Evolutionary conservation across 2,329 filamentous ascomycete genomes (phyloP).

Genomic region (Aspergillus amoenus): DNA sequence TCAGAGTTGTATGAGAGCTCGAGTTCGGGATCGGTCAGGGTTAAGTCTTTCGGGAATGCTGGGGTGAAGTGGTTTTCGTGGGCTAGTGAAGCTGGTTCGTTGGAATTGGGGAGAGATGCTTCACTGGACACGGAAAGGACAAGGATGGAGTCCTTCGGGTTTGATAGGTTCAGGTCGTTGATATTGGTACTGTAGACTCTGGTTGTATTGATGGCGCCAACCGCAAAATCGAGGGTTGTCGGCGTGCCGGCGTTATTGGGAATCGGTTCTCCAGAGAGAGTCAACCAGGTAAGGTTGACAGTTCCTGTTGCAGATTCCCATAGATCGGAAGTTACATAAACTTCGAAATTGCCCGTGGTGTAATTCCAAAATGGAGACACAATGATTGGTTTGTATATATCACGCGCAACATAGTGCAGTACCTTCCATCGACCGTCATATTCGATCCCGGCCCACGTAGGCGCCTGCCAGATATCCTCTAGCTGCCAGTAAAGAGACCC

Average conservation of each 20-base stretch:
- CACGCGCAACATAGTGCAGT: slow-evolving; percentile 58
- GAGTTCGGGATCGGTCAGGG: slow-evolving; percentile 52
- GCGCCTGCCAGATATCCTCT: slow-evolving; percentile 65
- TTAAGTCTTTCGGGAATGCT: slow-evolving; percentile 45
- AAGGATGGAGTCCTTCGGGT: slow-evolving; percentile 42
- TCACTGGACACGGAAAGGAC: slow-evolving; percentile 45
- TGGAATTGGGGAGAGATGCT: slow-evolving; percentile 50
- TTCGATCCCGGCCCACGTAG: slow-evolving; percentile 64
- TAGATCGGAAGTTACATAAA: slow-evolving; percentile 60
- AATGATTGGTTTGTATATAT: slow-evolving; percentile 60
- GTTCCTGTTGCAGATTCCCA: slow-evolving; percentile 51
- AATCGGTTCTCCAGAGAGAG: slow-evolving; percentile 50
- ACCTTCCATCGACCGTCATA: slow-evolving; percentile 65
- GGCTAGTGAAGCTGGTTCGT: slow-evolving; percentile 39
- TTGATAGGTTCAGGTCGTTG: slow-evolving; percentile 32
- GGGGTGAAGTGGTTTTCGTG: slow-evolving; percentile 55
- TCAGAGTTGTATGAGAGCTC: slow-evolving; percentile 34
- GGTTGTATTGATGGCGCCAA: slow-evolving; percentile 56
- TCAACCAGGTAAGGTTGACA: slow-evolving; percentile 53
- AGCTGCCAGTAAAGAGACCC: slow-evolving; percentile 65
- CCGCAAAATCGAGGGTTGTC: slow-evolving; percentile 36
- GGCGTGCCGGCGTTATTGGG: slow-evolving; percentile 35
- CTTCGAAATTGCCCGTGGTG: slow-evolving; percentile 49
- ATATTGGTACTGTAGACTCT: slow-evolving; percentile 44
- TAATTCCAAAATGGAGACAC: slow-evolving; percentile 58